Base-by-base conservation (phyloP, 306 rosid species). In the Rubus idaeus region DNA sequence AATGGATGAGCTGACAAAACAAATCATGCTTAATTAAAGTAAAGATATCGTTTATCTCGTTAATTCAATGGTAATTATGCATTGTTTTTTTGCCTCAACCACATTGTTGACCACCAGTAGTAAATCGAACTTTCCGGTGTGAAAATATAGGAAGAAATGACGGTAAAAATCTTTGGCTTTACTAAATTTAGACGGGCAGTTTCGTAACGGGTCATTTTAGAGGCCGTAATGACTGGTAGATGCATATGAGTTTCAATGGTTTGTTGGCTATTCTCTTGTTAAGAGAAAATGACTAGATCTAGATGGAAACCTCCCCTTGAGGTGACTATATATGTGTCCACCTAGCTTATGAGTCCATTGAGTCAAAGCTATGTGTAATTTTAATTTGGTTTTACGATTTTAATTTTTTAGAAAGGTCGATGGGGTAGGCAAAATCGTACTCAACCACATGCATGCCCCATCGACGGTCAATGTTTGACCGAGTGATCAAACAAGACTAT, bases 101-200 rank as follows among this genome's bases (percentile, higher is more conserved):
- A 63, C 77, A 64, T 75, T 37, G 85, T 83, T 72, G 60, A 76
- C 73, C 83, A 78, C 90, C 93, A 86, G 55, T 75, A 75, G 84
- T 80, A 44, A 71, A 70, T 87, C 96, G 91, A 77, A 79, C 80
- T 68, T 84, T 80, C 49, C 87, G 97, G 92, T 37, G 63, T 68
- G 80, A 72, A 60, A 47, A 67, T 74, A 70, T 62, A 41, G 13
- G 35, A 58, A 61, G 10, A 40, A 23, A 53, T 35, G 37, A 64
- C 51, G 56, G 14, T 4, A 4, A 53, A 62, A 18, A 6, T 2
- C 3, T 40, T 57, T 52, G 42, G 37, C 45, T 55, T 58, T 50
- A 23, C 84, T 73, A 84, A 84, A 51, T 66, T 71, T 84, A 68
- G 87, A 23, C 2, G 70, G 67, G 4, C n/a, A 7, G 60, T 63